A percentile compares a stretch with the other conserved stretches of the same genome.
phyloP scores from a whole-genome alignment of 495 filamentous ascomycete species.

The Pyrenula aspistea region DNA sequence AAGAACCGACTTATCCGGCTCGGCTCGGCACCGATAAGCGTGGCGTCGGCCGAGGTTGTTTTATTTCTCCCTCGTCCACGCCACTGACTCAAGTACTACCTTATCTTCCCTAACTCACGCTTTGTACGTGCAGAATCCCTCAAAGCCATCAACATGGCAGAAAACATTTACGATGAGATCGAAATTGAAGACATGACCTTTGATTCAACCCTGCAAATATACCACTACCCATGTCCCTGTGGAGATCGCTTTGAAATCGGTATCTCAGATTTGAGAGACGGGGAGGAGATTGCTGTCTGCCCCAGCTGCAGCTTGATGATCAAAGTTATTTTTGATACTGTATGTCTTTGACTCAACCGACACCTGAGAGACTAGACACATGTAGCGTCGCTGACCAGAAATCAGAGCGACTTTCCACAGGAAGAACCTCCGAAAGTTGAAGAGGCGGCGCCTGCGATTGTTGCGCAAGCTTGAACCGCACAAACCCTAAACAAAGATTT shows the following conservation, averaged over 20 bases:
- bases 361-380: not conserved
- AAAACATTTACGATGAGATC: slow-evolving; percentile 91
- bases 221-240: slow-evolving; percentile 93
- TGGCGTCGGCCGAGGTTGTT: too few relatives aligned
- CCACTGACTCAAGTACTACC: too few relatives aligned
- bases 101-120: not conserved
- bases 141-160: slow-evolving; percentile 8
- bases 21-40: not conserved
- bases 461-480: not conserved
- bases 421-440: slow-evolving; percentile 3
- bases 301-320: slow-evolving; percentile 97
- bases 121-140: not conserved
- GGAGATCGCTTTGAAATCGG: slow-evolving; percentile 94
- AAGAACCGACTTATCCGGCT: not conserved
- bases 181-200: slow-evolving; percentile 99
- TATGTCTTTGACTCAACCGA: too few relatives aligned
- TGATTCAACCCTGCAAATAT: slow-evolving; percentile 70
- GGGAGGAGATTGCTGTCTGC: slow-evolving; percentile 86
- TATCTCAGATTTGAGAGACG: slow-evolving; percentile 72
- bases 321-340: slow-evolving; percentile 78
- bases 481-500: too few relatives aligned
- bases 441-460: not conserved
- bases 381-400: not conserved
- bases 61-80: too few relatives aligned
- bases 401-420: slow-evolving; percentile 15